A percentile compares a stretch with the other conserved stretches of the same genome.
Evolutionary conservation across 1,139 yeast genomes (phyloP).

Genomic region (Blastobotrys arbuscula): DNA sequence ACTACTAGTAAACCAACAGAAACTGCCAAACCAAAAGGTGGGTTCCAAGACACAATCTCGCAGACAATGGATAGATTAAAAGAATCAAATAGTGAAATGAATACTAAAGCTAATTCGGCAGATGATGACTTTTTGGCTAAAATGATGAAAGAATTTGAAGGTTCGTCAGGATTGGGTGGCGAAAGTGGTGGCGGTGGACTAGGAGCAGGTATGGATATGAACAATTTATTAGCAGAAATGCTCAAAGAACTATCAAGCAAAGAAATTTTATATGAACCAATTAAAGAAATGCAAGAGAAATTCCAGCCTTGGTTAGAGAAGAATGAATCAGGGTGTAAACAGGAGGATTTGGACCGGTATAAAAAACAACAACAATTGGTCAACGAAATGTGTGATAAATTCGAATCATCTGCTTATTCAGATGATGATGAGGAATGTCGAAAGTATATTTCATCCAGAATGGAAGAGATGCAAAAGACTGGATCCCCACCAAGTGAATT

Average conservation of each 20-base stretch:
- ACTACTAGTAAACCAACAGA: constrained; percentile 9
- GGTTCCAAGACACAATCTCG: constrained; percentile 69
- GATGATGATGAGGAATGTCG: constrained; percentile 49
- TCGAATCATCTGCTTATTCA: constrained; percentile 51
- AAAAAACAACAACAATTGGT: constrained; percentile 34
- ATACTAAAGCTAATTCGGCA: constrained; percentile 45
- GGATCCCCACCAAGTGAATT: constrained; percentile 88
- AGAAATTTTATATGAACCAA: constrained; percentile 82
- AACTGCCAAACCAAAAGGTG: constrained; percentile 4
- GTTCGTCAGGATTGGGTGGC: constrained; percentile 47
- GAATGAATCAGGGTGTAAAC: constrained; percentile 37
- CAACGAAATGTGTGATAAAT: constrained; percentile 48
- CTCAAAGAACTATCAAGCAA: constrained; percentile 80
- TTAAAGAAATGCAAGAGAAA: constrained; percentile 70
- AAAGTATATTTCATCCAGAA: constrained; percentile 48
- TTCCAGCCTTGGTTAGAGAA: constrained; percentile 54
- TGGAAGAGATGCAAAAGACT: constrained; percentile 51
- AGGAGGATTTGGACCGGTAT: constrained; percentile 33
- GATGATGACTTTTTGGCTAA: constrained; percentile 36
- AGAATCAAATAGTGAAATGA: constrained; percentile 41
- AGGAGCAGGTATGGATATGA: constrained; percentile 45
- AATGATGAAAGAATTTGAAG: constrained; percentile 56
- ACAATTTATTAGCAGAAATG: constrained; percentile 68
- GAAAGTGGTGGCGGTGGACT: constrained; percentile 23
- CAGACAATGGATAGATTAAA: constrained; percentile 73